Base-by-base conservation (phyloP, 2,329 filamentous ascomycete species). In the Dothideomycetes sp. region DNA sequence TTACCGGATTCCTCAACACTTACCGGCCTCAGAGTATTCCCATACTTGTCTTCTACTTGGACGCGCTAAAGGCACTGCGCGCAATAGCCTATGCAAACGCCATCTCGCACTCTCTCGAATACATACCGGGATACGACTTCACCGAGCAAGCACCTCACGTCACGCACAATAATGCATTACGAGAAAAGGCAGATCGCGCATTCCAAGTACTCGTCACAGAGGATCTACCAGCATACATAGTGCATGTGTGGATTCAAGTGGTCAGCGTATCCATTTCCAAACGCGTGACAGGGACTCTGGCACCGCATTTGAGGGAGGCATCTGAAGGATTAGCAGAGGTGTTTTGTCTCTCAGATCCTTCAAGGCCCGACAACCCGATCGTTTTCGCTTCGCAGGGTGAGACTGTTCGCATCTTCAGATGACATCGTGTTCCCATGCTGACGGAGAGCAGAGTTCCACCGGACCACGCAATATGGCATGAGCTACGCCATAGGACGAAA, bases 311-410 rank as follows among this genome's bases (percentile, higher is more conserved):
- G 17, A 68, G 73, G 32, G 77, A 82, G 33, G 72, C 80, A n/a
- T 82, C 79, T 0, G 81, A 87, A 55, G 81, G 81, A 0, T 57
- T 87, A 43, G 82, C 81, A 0, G 81, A 87, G 53, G 81, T 84
- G 0, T 87, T 86, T 49, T 87, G 81, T 53, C 57, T 87, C 40
- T 83, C 80, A 0, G 83, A 88, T 54, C 81, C 83, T 7, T 81
- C 79, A 1, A 66, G 81, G 42, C 83, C 24, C n/a, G 39, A 41
- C 19, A 41, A 41, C 16, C 39, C 39, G 4, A 41, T 41, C 7
- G 39, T 41, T 2, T 84, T 86, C 57, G 79, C 80, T 5, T 85
- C 80, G 3, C 78, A 84, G 68, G 79, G 79, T 81, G 53, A 18
- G 59, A n/a, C n/a, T 32, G 7, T 5, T 32, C 7, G 30, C 15